phyloP scores from a whole-genome alignment of 1,284 basidiomycete species.

The Microbotryum scabiosae region DNA sequence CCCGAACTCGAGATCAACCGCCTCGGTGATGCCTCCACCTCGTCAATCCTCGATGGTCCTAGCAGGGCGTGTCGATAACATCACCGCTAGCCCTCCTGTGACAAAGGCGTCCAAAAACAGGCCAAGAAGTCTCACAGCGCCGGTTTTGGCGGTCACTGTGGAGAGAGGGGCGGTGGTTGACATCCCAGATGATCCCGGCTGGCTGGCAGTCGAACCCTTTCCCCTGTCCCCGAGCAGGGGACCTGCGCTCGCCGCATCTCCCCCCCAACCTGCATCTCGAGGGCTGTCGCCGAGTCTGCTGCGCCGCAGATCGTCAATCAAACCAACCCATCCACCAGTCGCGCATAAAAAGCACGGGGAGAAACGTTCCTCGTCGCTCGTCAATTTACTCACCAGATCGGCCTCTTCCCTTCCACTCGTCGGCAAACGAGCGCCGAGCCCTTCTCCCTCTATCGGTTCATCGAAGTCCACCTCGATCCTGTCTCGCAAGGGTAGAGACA shows the following conservation, averaged over 20 bases:
- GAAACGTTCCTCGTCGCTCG: constrained; percentile 5
- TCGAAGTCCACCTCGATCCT: too few relatives aligned
- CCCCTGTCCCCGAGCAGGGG: background rate
- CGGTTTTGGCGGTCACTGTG: too few relatives aligned
- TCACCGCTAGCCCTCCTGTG: too few relatives aligned
- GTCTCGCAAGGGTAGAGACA: too few relatives aligned
- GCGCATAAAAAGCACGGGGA: constrained; percentile 2
- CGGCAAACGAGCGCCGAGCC: constrained; percentile 12
- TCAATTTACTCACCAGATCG: constrained; percentile 12
- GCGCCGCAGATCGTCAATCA: background rate
- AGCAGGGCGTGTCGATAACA: too few relatives aligned
- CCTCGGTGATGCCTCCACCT: too few relatives aligned
- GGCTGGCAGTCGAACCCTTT: constrained; percentile 25
- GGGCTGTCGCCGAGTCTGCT: background rate
- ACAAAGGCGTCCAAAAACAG: too few relatives aligned
- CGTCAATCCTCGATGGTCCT: too few relatives aligned
- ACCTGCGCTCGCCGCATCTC: too few relatives aligned
- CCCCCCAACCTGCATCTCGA: background rate
- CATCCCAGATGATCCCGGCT: constrained; percentile 6
- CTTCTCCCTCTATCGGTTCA: background rate
- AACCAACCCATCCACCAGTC: background rate
- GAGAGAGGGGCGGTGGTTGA: constrained; percentile 11
- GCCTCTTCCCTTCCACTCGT: constrained; percentile 9
- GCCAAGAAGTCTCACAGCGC: too few relatives aligned
- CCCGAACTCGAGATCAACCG: too few relatives aligned